Evolutionary conservation across 306 rosid genomes (phyloP).

Genomic region (Delonix regia): DNA sequence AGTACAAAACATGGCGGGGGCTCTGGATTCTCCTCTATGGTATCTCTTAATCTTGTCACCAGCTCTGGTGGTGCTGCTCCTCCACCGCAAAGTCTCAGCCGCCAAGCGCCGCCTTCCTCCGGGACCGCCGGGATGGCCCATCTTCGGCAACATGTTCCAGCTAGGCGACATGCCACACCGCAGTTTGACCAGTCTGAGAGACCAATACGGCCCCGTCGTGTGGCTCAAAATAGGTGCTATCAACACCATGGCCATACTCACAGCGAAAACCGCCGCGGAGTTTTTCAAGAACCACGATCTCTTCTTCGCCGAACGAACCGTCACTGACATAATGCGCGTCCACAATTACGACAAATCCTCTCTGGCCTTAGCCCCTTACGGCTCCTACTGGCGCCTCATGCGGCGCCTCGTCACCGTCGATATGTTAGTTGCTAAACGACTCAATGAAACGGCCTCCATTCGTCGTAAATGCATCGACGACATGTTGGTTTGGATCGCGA

Average conservation of each 20-base stretch:
- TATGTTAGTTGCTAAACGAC: slow-evolving; percentile 59
- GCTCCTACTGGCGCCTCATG: slow-evolving; percentile 69
- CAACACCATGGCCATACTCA: slow-evolving; percentile 65
- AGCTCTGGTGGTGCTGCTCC: slow-evolving; percentile 30
- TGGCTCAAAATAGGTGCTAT: slow-evolving; percentile 62
- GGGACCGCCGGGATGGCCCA: slow-evolving; percentile 70
- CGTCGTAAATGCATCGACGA: slow-evolving; percentile 53
- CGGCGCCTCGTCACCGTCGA: slow-evolving; percentile 59
- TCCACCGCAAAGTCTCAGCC: slow-evolving; percentile 19
- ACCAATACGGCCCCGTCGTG: slow-evolving; percentile 50
- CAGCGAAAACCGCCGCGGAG: slow-evolving; percentile 46
- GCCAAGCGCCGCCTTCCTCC: slow-evolving; percentile 50
- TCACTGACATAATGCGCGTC: slow-evolving; percentile 50
- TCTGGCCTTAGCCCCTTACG: slow-evolving; percentile 64
- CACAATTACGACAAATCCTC: slow-evolving; percentile 60
- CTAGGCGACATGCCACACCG: slow-evolving; percentile 69
- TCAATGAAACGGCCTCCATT: slow-evolving; percentile 44
- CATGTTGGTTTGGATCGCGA: slow-evolving; percentile 56
- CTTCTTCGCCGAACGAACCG: slow-evolving; percentile 58
- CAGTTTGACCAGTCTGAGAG: slow-evolving; percentile 41
- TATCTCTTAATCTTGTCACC: slow-evolving; percentile 27
- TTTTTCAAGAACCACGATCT: slow-evolving; percentile 66
- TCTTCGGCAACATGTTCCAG: slow-evolving; percentile 71
- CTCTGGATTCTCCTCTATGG: slow-evolving; percentile 1
- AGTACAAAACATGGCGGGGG: slow-evolving; percentile 18